Conservation (phyloP, 768 basidiomycete genomes). For the Trametes maxima region DNA sequence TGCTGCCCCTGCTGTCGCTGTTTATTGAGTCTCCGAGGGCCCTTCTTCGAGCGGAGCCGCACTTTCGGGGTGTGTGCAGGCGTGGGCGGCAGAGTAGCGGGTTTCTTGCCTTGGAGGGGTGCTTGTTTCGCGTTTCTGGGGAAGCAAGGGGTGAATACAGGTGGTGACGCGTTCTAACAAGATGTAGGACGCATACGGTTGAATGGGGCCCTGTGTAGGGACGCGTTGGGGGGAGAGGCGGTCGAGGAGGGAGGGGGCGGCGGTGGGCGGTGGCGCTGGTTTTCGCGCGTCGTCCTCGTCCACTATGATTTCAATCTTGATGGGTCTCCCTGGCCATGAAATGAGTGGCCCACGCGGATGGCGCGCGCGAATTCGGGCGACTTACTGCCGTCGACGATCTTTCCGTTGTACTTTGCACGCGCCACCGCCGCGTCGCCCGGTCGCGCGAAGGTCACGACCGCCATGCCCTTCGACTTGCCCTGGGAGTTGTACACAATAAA, state of each 20-base stretch:
- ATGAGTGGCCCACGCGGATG: not conserved
- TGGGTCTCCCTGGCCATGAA: slow-evolving; percentile 54
- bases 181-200: not conserved
- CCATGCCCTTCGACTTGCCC: slow-evolving; percentile 80
- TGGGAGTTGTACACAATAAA: slow-evolving; percentile 78
- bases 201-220: slow-evolving; percentile 20
- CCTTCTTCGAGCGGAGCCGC: slow-evolving; percentile 60
- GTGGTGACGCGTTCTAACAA: too few relatives aligned
- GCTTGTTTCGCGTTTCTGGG: not conserved
- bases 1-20: slow-evolving; percentile 11
- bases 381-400: slow-evolving; percentile 69
- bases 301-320: slow-evolving; percentile 64
- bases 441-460: slow-evolving; percentile 67
- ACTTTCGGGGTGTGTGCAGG: slow-evolving; percentile 14
- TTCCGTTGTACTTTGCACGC: slow-evolving; percentile 70
- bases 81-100: slow-evolving; percentile 5
- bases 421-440: slow-evolving; percentile 64
- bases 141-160: not conserved
- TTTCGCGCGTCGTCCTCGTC: slow-evolving; percentile 42
- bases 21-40: slow-evolving; percentile 75
- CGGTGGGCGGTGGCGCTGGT: slow-evolving; percentile 30
- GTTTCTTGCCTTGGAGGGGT: slow-evolving; percentile 3
- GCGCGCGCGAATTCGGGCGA: slow-evolving; percentile 1
- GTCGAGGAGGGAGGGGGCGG: slow-evolving; percentile 41
- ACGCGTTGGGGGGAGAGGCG: slow-evolving; percentile 30